Percentiles rank a stretch among this genome's conserved stretches.
Conservation (phyloP, 2,329 filamentous ascomycete species). For the Onygenales sp. region DNA sequence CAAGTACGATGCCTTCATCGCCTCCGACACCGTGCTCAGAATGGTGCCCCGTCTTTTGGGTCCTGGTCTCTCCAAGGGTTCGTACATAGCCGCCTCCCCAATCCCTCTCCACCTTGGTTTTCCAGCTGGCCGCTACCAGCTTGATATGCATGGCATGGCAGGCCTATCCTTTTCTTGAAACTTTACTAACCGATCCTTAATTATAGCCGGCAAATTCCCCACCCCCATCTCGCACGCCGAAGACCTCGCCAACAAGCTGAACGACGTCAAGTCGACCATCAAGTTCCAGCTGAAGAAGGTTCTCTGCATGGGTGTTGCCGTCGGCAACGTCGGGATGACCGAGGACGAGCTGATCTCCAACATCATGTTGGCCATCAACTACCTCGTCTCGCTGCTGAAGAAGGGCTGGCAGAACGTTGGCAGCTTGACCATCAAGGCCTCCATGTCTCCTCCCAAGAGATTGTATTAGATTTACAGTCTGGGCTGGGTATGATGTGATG, state of each 20-base stretch:
- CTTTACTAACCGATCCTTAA: slow-evolving; percentile 17
- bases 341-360: slow-evolving; percentile 93
- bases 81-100: slow-evolving; percentile 18
- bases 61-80: slow-evolving; percentile 95
- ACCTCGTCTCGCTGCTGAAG: slow-evolving; percentile 98
- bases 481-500: slow-evolving; percentile 2
- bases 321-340: slow-evolving; percentile 97
- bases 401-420: slow-evolving; percentile 99
- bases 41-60: slow-evolving; percentile 99
- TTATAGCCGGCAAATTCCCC: slow-evolving; percentile 94
- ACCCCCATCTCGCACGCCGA: slow-evolving; percentile 96
- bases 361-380: slow-evolving; percentile 99
- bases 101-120: background rate
- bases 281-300: slow-evolving; percentile 99
- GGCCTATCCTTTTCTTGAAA: slow-evolving; percentile 16
- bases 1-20: slow-evolving; percentile 99
- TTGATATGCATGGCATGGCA: too few relatives aligned
- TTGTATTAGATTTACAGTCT: slow-evolving; percentile 63
- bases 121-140: too few relatives aligned
- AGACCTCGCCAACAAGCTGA: slow-evolving; percentile 90
- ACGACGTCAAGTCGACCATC: slow-evolving; percentile 99
- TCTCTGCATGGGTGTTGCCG: slow-evolving; percentile 98
- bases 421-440: slow-evolving; percentile 98
- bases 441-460: slow-evolving; percentile 97
- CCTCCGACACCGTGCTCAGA: slow-evolving; percentile 97